Evolutionary conservation across 805 yeast species (phyloP).

Genomic region (Starmerella cellae): DNA sequence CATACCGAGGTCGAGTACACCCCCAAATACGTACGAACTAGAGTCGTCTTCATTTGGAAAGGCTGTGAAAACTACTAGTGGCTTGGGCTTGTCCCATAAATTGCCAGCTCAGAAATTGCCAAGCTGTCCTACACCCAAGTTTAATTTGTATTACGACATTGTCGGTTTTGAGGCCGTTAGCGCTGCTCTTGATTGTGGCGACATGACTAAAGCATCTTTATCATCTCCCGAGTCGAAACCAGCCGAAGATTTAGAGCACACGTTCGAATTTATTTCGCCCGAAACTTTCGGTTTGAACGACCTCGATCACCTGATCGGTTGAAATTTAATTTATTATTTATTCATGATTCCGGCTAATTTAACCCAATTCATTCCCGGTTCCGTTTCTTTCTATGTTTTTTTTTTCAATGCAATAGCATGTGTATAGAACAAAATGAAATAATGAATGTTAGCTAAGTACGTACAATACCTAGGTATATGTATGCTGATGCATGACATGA

Average conservation of each 20-base stretch:
- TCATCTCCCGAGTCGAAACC: slow-evolving; percentile 5
- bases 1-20: not conserved
- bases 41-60: not conserved
- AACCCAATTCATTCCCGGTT: no score
- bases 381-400: no score
- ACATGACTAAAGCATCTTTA: not conserved
- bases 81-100: no score
- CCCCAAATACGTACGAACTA: not conserved
- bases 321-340: slow-evolving; percentile 13
- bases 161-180: slow-evolving; percentile 15
- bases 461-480: no score
- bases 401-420: no score
- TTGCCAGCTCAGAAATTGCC: not conserved
- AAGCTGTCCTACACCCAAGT: not conserved
- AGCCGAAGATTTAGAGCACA: slow-evolving; percentile 9
- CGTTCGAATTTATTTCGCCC: slow-evolving; percentile 19
- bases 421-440: no score
- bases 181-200: slow-evolving; percentile 9
- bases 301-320: slow-evolving; percentile 21
- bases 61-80: no score
- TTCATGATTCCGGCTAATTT: not conserved
- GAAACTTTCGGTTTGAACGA: slow-evolving; percentile 23
- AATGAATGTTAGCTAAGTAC: no score
- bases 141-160: slow-evolving; percentile 24
- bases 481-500: no score